phyloP scores from a whole-genome alignment of 2,329 filamentous ascomycete genomes.

The Fusarium torulosum region DNA sequence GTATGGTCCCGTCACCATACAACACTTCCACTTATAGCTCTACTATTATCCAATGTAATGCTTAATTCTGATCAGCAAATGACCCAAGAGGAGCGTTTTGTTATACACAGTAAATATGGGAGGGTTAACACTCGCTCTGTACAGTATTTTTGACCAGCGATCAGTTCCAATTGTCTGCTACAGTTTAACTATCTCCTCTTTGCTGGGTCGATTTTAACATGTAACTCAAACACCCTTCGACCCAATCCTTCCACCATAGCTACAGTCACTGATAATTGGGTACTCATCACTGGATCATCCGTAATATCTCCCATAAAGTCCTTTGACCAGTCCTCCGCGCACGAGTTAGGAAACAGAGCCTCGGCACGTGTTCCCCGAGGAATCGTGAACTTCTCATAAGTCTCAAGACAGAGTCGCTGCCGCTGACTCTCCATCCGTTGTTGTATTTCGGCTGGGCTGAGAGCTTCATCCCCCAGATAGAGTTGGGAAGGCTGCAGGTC shows the following conservation, averaged over 20 bases:
- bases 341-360: conserved; percentile 30
- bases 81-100: background rate
- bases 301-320: conserved; percentile 28
- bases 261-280: conserved; percentile 15
- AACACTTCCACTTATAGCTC: background rate
- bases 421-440: conserved; percentile 28
- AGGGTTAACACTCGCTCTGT: background rate
- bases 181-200: background rate
- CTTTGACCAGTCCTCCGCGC: conserved; percentile 4
- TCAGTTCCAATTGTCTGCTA: background rate
- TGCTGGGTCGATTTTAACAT: conserved; percentile 11
- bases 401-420: conserved; percentile 3
- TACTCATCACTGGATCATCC: background rate
- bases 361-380: conserved; percentile 8
- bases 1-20: too few species aligned
- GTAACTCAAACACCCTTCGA: conserved; percentile 38
- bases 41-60: background rate
- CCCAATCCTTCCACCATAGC: conserved; percentile 26
- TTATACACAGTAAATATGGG: background rate
- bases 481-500: conserved; percentile 17
- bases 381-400: conserved; percentile 4
- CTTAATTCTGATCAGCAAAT: background rate
- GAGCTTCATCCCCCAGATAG: conserved; percentile 11
- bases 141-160: background rate
- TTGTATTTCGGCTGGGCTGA: conserved; percentile 29